Percentiles rank a stretch among this genome's conserved stretches.
Evolutionary conservation across 805 yeast species (phyloP).

Genomic region (Candida parachauliodes): DNA sequence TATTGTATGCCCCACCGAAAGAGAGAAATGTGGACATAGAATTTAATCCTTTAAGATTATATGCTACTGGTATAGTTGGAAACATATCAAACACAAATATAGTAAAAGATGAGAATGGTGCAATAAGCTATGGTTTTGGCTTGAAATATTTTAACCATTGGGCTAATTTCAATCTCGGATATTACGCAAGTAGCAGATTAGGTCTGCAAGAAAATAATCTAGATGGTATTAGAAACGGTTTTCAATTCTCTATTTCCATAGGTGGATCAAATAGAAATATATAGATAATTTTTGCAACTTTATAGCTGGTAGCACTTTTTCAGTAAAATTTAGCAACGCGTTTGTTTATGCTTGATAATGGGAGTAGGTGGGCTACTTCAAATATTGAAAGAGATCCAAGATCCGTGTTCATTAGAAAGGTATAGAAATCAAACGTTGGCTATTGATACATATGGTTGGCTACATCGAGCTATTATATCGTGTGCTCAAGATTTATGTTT

Average conservation of each 20-base stretch:
- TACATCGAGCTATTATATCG: constrained; percentile 78
- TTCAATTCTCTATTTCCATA: constrained; percentile 35
- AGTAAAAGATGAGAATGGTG: constrained; percentile 18
- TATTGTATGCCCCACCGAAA: constrained; percentile 21
- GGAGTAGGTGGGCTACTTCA: constrained; percentile 83
- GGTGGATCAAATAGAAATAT: constrained; percentile 30
- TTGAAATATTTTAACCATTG: constrained; percentile 35
- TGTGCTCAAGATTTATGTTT: constrained; percentile 82
- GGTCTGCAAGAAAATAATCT: constrained; percentile 11
- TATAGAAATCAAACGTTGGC: constrained; percentile 78
- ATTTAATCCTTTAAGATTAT: constrained; percentile 44
- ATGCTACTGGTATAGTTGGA: constrained; percentile 66
- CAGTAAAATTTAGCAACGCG: neutral
- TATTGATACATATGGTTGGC: constrained; percentile 96
- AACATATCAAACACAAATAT: constrained; percentile 37
- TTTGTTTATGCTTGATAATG: constrained; percentile 39
- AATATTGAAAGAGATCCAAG: constrained; percentile 71
- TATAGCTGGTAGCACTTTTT: neutral
- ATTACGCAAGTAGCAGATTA: constrained; percentile 26
- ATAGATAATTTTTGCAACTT: constrained; percentile 1
- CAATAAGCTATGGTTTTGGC: constrained; percentile 32
- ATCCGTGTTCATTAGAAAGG: constrained; percentile 50
- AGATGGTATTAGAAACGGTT: constrained; percentile 34
- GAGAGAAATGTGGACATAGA: constrained; percentile 13
- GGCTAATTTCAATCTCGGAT: constrained; percentile 42